phyloP scores from a whole-genome alignment of 2,329 filamentous ascomycete species.

The Talaromyces marneffei region DNA sequence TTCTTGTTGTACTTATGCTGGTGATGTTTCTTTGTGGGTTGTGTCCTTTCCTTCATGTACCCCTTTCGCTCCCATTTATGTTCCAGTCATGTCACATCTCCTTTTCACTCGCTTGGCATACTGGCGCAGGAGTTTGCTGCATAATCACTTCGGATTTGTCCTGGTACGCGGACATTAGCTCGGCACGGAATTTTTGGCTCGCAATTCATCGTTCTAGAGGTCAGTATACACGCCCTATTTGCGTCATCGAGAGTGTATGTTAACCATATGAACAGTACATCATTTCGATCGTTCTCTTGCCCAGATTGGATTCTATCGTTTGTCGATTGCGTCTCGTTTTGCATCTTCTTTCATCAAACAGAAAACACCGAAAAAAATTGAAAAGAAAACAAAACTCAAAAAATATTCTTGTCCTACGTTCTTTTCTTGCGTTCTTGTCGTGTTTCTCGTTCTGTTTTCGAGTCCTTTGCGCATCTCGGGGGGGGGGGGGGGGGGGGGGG shows the following conservation, averaged over 20 bases:
- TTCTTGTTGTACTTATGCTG: background rate
- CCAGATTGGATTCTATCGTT: background rate
- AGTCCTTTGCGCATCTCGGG: background rate
- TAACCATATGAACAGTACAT: background rate
- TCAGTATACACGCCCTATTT: background rate
- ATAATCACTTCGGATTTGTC: background rate
- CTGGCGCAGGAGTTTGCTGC: background rate
- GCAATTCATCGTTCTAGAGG: background rate
- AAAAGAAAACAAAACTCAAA: background rate
- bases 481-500: no score
- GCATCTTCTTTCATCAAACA: background rate
- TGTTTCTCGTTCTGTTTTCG: background rate
- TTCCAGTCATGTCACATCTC: background rate
- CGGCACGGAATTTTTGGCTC: background rate
- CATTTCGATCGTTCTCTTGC: background rate
- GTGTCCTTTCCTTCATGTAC: background rate
- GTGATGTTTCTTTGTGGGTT: background rate
- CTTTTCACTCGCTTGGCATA: background rate
- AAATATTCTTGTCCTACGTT: background rate
- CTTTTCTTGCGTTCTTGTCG: background rate
- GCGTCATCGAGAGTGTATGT: background rate
- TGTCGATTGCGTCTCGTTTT: background rate
- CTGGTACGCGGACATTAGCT: constrained; percentile 1
- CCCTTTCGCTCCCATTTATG: background rate
- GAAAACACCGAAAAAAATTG: background rate